A percentile compares a stretch with the other conserved stretches of the same genome.
Evolutionary conservation across 768 basidiomycete species (phyloP).

Genomic region (Phlegmacium glaucopus): DNA sequence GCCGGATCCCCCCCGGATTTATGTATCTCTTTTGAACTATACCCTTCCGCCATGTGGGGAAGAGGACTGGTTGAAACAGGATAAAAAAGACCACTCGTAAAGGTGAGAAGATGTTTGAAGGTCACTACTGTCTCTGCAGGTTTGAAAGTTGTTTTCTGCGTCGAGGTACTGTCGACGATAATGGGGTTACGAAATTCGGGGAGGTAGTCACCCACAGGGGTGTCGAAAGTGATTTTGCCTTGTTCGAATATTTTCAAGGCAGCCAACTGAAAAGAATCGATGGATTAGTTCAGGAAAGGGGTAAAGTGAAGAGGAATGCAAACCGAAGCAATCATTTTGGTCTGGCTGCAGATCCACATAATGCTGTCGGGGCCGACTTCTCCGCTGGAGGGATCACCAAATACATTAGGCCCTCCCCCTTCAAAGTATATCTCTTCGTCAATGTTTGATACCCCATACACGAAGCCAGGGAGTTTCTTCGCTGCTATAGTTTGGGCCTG

Average conservation of each 20-base stretch:
- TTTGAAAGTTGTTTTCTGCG: constrained; percentile 16
- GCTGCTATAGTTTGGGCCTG: constrained; percentile 3
- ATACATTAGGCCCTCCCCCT: constrained; percentile 21
- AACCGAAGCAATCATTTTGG: constrained; percentile 33
- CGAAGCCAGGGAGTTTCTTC: constrained; percentile 17
- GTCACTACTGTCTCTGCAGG: constrained; percentile 22
- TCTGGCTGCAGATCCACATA: constrained; percentile 40
- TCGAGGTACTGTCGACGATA: constrained; percentile 19
- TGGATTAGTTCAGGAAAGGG: not conserved
- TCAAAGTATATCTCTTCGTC: constrained; percentile 29
- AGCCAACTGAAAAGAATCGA: constrained; percentile 21
- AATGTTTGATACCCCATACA: constrained; percentile 20
- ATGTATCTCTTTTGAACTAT: constrained; percentile 22
- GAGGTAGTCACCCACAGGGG: constrained; percentile 22
- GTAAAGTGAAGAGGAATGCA: constrained; percentile 9
- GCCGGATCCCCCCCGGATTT: constrained; percentile 15
- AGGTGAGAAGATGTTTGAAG: constrained; percentile 28
- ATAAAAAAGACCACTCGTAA: constrained; percentile 32
- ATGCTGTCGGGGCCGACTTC: constrained; percentile 27
- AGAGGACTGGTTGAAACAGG: constrained; percentile 8
- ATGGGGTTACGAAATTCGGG: constrained; percentile 27
- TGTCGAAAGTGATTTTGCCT: constrained; percentile 24
- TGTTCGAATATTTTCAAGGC: constrained; percentile 30
- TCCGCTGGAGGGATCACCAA: constrained; percentile 23
- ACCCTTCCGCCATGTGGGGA: constrained; percentile 13